A percentile compares a stretch with the other conserved stretches of the same genome.
phyloP scores from a whole-genome alignment of 345 rosid genomes.

The Limnanthes douglasii region DNA sequence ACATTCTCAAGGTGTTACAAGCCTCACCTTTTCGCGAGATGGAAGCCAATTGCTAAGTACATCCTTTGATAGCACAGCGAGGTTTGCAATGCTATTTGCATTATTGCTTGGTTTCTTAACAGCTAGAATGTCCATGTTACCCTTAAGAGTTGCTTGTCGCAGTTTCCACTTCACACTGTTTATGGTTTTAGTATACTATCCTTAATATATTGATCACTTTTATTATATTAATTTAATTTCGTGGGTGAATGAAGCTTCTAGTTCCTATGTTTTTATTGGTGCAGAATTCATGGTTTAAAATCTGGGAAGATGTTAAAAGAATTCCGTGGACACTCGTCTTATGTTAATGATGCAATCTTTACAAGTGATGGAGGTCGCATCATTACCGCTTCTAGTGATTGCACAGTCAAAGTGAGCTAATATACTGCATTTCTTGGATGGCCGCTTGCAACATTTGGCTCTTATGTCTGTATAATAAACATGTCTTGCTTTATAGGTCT shows the following conservation, averaged over 20 bases:
- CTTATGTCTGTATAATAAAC: background rate
- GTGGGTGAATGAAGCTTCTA: constrained; percentile 98
- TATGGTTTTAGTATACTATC: too few species aligned
- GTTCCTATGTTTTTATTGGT: constrained; percentile 9
- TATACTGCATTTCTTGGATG: background rate
- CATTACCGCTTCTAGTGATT: constrained; percentile 88
- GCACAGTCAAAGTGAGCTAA: constrained; percentile 57
- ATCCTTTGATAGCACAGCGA: constrained; percentile 88
- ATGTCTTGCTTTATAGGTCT: constrained; percentile 33
- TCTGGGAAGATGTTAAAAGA: constrained; percentile 95
- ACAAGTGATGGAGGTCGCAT: constrained; percentile 80
- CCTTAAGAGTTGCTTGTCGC: background rate
- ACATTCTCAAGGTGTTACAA: constrained; percentile 90
- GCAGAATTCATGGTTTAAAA: constrained; percentile 90
- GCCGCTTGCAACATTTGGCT: background rate
- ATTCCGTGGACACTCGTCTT: constrained; percentile 81
- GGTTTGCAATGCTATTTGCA: constrained; percentile 20
- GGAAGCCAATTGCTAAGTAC: constrained; percentile 92
- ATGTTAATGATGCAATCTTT: constrained; percentile 89
- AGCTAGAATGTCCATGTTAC: background rate
- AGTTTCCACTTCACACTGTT: background rate
- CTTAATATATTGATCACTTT: too few species aligned
- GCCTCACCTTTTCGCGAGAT: constrained; percentile 89
- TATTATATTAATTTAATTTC: too few species aligned
- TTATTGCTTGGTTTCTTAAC: too few species aligned